phyloP scores from a whole-genome alignment of 306 rosid genomes.

The Heteromeles arbutifolia region DNA sequence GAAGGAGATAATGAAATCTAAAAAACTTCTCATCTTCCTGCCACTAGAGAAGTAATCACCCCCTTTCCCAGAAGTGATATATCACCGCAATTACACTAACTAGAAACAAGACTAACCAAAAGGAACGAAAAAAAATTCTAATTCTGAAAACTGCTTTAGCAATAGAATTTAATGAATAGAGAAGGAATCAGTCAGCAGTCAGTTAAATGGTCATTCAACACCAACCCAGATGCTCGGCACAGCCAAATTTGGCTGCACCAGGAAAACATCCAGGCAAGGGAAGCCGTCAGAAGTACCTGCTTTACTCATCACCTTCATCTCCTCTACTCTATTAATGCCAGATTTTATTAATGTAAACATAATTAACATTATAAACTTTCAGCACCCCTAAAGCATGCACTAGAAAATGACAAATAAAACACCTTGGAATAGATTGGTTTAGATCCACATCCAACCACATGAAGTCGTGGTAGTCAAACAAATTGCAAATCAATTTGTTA shows the following conservation, averaged over 20 bases:
- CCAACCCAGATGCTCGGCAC: constrained; percentile 34
- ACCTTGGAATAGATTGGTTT: neutral
- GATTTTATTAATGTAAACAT: neutral
- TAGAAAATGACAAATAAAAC: neutral
- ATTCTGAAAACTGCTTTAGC: neutral
- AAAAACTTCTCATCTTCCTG: neutral
- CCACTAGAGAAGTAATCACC: neutral
- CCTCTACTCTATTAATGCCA: constrained; percentile 27
- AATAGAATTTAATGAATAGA: constrained; percentile 14
- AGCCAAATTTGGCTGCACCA: constrained; percentile 35
- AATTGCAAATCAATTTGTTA: neutral
- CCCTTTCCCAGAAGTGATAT: neutral
- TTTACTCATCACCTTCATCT: constrained; percentile 38
- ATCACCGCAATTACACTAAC: neutral
- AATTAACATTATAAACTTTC: neutral
- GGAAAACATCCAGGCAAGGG: constrained; percentile 33
- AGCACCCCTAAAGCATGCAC: neutral
- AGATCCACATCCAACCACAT: neutral
- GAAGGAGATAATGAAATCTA: neutral
- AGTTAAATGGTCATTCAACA: constrained; percentile 24
- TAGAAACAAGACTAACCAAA: neutral
- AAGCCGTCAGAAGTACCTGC: constrained; percentile 52
- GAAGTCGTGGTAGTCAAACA: neutral
- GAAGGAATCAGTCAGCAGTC: constrained; percentile 35
- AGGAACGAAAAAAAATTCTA: neutral